A percentile compares a stretch with the other conserved stretches of the same genome.
Evolutionary conservation across 331 rosid genomes (phyloP).

Genomic region (Stylosanthes scabra): DNA sequence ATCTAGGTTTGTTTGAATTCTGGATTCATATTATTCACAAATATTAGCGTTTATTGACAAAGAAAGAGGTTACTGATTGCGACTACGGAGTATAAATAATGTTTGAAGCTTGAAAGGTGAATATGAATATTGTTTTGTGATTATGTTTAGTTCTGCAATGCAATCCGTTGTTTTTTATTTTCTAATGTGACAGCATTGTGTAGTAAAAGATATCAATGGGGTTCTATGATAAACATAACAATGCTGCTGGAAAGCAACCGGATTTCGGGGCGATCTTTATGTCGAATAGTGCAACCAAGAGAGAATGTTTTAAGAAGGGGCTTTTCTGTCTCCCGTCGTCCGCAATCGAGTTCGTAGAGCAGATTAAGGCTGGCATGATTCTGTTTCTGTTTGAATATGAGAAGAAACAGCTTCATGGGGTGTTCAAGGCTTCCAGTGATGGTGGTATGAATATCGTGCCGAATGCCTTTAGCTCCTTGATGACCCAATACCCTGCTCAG

Average conservation of each 20-base stretch:
- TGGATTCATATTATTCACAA: background rate
- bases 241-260: slow-evolving; percentile 48
- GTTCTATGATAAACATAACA: slow-evolving; percentile 31
- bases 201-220: slow-evolving; percentile 44
- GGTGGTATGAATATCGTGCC: slow-evolving; percentile 50
- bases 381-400: slow-evolving; percentile 54
- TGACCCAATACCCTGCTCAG: slow-evolving; percentile 56
- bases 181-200: slow-evolving; percentile 34
- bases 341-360: slow-evolving; percentile 42
- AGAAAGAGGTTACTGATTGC: background rate
- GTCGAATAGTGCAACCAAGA: slow-evolving; percentile 37
- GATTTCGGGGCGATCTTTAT: slow-evolving; percentile 59
- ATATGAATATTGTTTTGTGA: background rate
- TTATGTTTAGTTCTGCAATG: slow-evolving; percentile 31
- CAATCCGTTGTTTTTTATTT: slow-evolving; percentile 23
- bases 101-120: slow-evolving; percentile 18
- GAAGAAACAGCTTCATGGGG: slow-evolving; percentile 53
- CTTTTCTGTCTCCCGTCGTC: slow-evolving; percentile 47
- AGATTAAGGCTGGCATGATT: slow-evolving; percentile 48
- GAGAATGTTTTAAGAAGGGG: slow-evolving; percentile 42
- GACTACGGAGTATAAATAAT: background rate
- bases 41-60: background rate
- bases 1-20: background rate
- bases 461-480: slow-evolving; percentile 38
- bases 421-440: slow-evolving; percentile 45